Conservation (phyloP, 2,329 filamentous ascomycete species). For the Plectosphaerella plurivora region DNA sequence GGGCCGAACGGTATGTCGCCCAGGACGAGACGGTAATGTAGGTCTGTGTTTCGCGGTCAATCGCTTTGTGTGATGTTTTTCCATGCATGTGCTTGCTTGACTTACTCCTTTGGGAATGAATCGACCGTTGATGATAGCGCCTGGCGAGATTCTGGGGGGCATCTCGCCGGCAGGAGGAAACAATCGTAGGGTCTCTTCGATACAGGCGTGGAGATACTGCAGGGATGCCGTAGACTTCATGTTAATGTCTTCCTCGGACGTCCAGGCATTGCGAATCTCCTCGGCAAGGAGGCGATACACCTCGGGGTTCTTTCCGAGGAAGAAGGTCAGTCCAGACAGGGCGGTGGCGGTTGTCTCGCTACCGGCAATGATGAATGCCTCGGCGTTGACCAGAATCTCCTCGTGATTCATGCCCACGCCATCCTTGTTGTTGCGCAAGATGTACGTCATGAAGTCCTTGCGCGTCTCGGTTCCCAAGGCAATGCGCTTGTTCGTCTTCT, state of each 20-base stretch:
- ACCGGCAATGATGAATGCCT: slow-evolving; percentile 27
- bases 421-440: slow-evolving; percentile 1
- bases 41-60: neutral
- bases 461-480: slow-evolving; percentile 6
- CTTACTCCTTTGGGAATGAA: slow-evolving; percentile 28
- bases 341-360: slow-evolving; percentile 41
- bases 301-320: slow-evolving; percentile 26
- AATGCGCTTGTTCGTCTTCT: slow-evolving; percentile 9
- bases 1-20: slow-evolving; percentile 7
- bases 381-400: slow-evolving; percentile 9
- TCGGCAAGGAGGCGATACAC: slow-evolving; percentile 21
- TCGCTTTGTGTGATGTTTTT: neutral
- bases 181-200: slow-evolving; percentile 36
- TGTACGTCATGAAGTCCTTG: slow-evolving; percentile 8
- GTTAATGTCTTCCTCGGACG: slow-evolving; percentile 29
- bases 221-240: slow-evolving; percentile 23
- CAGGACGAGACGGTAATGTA: slow-evolving; percentile 4
- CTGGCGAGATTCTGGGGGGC: slow-evolving; percentile 21
- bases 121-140: slow-evolving; percentile 21
- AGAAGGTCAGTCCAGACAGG: slow-evolving; percentile 33
- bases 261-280: slow-evolving; percentile 35
- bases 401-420: slow-evolving; percentile 2
- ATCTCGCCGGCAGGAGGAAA: slow-evolving; percentile 21
- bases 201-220: slow-evolving; percentile 32
- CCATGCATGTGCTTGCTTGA: neutral